Evolutionary conservation across 352 stramenopile species (phyloP).

Genomic region (Pilasporangium apinafurcum): DNA sequence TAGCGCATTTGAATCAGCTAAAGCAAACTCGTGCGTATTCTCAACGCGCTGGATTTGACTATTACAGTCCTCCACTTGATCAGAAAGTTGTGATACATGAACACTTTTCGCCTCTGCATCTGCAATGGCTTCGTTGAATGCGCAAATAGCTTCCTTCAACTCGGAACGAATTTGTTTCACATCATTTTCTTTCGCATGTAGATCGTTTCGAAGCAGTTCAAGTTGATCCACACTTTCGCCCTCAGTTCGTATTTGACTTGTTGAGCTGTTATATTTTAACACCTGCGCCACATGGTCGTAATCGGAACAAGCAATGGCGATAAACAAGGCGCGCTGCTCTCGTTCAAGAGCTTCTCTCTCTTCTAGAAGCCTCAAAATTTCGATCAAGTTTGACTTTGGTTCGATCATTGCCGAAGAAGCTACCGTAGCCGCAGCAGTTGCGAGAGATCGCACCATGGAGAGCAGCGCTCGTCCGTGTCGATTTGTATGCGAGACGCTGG

Average conservation of each 20-base stretch:
- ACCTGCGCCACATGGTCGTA: conserved; percentile 45
- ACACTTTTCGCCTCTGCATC: conserved; percentile 64
- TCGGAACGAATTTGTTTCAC: conserved; percentile 11
- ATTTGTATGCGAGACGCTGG: conserved; percentile 56
- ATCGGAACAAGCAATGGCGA: conserved; percentile 63
- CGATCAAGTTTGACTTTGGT: conserved; percentile 10
- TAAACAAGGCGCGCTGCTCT: conserved; percentile 50
- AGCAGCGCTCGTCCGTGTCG: conserved; percentile 46
- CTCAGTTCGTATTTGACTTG: conserved; percentile 1
- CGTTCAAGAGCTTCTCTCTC: conserved; percentile 35
- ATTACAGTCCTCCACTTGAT: conserved; percentile 49
- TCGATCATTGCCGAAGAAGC: not conserved
- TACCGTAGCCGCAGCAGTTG: not conserved
- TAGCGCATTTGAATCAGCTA: conserved; percentile 41
- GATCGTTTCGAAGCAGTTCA: conserved; percentile 10
- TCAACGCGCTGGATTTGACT: conserved; percentile 48
- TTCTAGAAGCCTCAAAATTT: conserved; percentile 39
- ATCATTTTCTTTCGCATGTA: conserved; percentile 12
- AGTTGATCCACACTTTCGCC: conserved; percentile 1
- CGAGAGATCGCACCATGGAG: conserved; percentile 28
- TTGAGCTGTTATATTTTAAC: conserved; percentile 25
- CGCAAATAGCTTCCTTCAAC: conserved; percentile 32
- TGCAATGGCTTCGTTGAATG: conserved; percentile 67
- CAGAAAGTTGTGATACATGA: conserved; percentile 24
- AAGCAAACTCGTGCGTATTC: conserved; percentile 32